Percentiles rank a stretch among this genome's conserved stretches.
Conservation (phyloP, 148 eudicot species). For the Mesembryanthemum crystallinum region DNA sequence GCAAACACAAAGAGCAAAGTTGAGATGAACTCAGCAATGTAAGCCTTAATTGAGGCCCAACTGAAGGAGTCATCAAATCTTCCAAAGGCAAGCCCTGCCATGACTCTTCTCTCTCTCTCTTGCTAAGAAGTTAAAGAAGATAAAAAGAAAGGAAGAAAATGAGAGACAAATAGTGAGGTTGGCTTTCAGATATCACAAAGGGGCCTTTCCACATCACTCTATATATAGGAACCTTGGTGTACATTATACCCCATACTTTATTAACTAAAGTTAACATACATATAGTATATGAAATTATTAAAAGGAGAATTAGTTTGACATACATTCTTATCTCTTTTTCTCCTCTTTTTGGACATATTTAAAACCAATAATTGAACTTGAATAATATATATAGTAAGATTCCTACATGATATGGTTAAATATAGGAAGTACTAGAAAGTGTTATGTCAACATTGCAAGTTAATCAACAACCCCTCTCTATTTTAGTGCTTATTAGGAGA, state of each 20-base stretch:
- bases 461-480: too few relatives aligned
- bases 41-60: constrained; percentile 59
- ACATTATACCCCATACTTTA: neutral
- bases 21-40: constrained; percentile 77
- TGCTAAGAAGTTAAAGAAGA: neutral
- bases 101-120: constrained; percentile 11
- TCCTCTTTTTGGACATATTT: constrained; percentile 9
- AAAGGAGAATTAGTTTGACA: neutral
- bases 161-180: constrained; percentile 3
- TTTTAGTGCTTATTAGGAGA: too few relatives aligned
- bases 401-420: neutral
- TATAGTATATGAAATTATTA: neutral
- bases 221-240: constrained; percentile 20
- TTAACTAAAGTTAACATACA: too few relatives aligned
- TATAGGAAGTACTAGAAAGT: constrained; percentile 27
- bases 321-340: neutral
- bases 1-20: constrained; percentile 82
- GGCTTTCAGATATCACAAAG: constrained; percentile 18
- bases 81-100: constrained; percentile 63
- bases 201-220: constrained; percentile 34
- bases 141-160: neutral
- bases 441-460: neutral
- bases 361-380: neutral
- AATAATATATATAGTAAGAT: neutral
- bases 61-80: constrained; percentile 62